Conservation (phyloP, 805 yeast genomes). For the Debaryomyces castellii region DNA sequence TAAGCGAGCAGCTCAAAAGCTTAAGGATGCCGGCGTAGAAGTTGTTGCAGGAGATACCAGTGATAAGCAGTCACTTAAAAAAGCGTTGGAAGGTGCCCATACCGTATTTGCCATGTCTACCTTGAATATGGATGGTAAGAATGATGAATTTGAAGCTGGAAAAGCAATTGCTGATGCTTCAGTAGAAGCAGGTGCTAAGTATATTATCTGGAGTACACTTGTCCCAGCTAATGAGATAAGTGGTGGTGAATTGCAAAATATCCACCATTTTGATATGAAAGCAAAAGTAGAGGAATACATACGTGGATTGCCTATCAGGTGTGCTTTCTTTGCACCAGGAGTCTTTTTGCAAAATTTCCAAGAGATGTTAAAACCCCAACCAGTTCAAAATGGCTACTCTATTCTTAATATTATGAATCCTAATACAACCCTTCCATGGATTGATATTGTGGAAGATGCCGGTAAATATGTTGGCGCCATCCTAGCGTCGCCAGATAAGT, state of each 20-base stretch:
- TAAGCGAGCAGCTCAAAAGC: conserved; percentile 3
- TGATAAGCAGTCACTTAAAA: conserved; percentile 1
- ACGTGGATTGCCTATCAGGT: conserved; percentile 2
- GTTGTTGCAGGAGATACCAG: conserved; percentile 10
- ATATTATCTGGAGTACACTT: conserved; percentile 6
- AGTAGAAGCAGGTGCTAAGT: conserved; percentile 1
- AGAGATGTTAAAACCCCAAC: neutral
- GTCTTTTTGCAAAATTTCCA: conserved; percentile 6
- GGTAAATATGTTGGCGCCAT: conserved; percentile 6
- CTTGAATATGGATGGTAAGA: conserved; percentile 9
- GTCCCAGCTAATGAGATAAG: neutral
- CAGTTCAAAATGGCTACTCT: conserved; percentile 1
- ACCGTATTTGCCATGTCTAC: conserved; percentile 6
- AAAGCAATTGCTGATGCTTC: conserved; percentile 6
- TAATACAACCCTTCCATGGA: conserved; percentile 2
- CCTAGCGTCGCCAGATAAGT: conserved; percentile 3
- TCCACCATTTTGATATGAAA: conserved; percentile 1
- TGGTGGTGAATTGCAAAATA: conserved; percentile 2
- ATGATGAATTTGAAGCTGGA: conserved; percentile 7
- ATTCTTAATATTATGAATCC: neutral
- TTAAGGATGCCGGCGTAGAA: conserved; percentile 11
- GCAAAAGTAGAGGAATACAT: conserved; percentile 6
- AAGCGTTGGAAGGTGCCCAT: conserved; percentile 6
- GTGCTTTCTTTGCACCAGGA: conserved; percentile 5
- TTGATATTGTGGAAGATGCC: conserved; percentile 5